phyloP scores from a whole-genome alignment of 306 rosid genomes.

The Cyclanthera cordifolia region DNA sequence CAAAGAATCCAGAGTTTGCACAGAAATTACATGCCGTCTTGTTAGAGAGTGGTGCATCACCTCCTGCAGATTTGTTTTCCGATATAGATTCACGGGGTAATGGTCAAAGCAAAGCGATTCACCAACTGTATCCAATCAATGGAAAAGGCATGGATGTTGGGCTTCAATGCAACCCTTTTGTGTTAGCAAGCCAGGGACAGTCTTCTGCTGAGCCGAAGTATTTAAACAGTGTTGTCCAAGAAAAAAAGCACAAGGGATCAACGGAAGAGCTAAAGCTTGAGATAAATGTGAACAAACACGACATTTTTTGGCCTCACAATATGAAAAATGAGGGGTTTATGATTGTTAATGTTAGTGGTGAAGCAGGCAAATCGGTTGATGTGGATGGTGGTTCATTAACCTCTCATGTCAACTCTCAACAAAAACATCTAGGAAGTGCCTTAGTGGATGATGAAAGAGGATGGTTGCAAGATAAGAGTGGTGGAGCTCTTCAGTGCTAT shows the following conservation, averaged over 20 bases:
- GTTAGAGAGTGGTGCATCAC: slow-evolving; percentile 86
- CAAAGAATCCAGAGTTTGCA: slow-evolving; percentile 80
- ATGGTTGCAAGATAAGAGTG: slow-evolving; percentile 23
- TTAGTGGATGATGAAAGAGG: slow-evolving; percentile 29
- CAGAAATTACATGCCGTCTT: slow-evolving; percentile 73
- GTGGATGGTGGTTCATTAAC: slow-evolving; percentile 16
- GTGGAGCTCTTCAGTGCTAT: slow-evolving; percentile 17
- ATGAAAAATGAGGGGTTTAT: slow-evolving; percentile 25
- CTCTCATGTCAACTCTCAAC: slow-evolving; percentile 13
- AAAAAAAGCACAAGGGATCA: slow-evolving; percentile 17
- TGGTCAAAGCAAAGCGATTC: slow-evolving; percentile 27
- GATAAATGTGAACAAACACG: slow-evolving; percentile 16
- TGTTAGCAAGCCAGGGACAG: slow-evolving; percentile 28
- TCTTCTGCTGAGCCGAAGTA: slow-evolving; percentile 27
- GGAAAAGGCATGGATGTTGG: slow-evolving; percentile 22
- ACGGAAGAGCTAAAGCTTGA: slow-evolving; percentile 25
- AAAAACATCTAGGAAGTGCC: slow-evolving; percentile 21
- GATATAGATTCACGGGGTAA: slow-evolving; percentile 46
- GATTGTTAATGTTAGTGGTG: slow-evolving; percentile 25
- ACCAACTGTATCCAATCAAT: slow-evolving; percentile 16
- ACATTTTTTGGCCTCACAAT: slow-evolving; percentile 22
- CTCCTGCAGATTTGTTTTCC: slow-evolving; percentile 79
- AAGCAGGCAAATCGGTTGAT: slow-evolving; percentile 24
- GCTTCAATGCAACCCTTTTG: slow-evolving; percentile 31
- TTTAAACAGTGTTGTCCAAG: slow-evolving; percentile 9